Evolutionary conservation across 2,329 filamentous ascomycete genomes (phyloP), one percentile per base, ranked within the genome.

Genomic region (Teratosphaeria pseudoeucalypti): DNA sequence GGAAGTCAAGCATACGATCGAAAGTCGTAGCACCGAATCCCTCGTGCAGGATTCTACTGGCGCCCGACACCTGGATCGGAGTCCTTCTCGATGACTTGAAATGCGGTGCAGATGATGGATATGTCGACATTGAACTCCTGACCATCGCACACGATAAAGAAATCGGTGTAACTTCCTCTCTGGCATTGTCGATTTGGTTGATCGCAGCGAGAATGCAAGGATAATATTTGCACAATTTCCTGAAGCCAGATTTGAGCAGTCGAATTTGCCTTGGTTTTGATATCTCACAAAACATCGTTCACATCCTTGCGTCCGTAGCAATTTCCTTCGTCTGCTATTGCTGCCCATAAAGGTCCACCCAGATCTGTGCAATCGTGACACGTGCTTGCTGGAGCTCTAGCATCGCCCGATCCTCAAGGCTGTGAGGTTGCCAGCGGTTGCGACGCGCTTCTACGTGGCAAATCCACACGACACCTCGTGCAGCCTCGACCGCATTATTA

Each of bases 81-180:
- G 39, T 23, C 37, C 11, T 12, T 54, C 1, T 57, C 52, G 10
- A 66, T 53, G 1, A 62, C 56, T n/a, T 52, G 34, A 6, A 63
- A 65, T n/a, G 57, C 58, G 12, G 57, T 54, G 52, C 6, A 67
- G 16, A 65, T 34, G 27, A 67, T 52, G 19, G 53, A 55, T 29
- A 59, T 67, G 61, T 66, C 63, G 2, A 65, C 63, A 6, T 60
- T 59, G 58, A 62, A 62, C 3, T 49, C 23, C 23, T 55, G 52
- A 12, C 60, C 62, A 5, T 59, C 55, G 53, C 64, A 65, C 10
- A 10, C 23, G 34, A 64, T 60, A 12, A 52, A 56, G 10, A 66
- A 56, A 54, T 65, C 65, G 16, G 63, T 61, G 54, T 59, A 58
- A 43, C 57, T 61, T 1, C n/a, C 43, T 12, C 14, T 49, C 43